Evolutionary conservation across 1,284 basidiomycete genomes (phyloP).

Genomic region (Marasmius oreades): DNA sequence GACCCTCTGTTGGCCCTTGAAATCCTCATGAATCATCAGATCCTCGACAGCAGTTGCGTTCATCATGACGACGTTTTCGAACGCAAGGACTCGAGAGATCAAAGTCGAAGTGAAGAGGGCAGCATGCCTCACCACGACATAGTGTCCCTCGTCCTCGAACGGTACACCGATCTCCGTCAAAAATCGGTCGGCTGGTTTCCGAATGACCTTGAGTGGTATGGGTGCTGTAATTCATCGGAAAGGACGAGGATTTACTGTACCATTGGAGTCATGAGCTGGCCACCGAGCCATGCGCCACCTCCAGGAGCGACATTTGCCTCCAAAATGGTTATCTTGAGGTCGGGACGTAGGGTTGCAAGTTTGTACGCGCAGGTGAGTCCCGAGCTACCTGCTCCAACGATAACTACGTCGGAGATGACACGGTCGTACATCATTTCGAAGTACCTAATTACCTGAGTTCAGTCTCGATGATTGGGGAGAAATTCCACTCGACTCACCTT

Average conservation of each 20-base stretch:
- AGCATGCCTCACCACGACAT: slow-evolving; percentile 80
- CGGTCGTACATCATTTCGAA: slow-evolving; percentile 73
- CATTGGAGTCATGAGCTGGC: slow-evolving; percentile 85
- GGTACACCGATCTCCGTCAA: slow-evolving; percentile 71
- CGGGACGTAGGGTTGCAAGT: slow-evolving; percentile 65
- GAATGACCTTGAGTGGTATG: slow-evolving; percentile 50
- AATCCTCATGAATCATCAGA: slow-evolving; percentile 66
- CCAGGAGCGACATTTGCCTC: slow-evolving; percentile 85
- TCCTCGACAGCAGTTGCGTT: slow-evolving; percentile 80
- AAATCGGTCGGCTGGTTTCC: slow-evolving; percentile 79
- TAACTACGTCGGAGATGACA: slow-evolving; percentile 74
- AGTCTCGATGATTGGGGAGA: slow-evolving; percentile 2
- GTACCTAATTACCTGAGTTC: slow-evolving; percentile 40
- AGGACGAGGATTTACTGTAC: slow-evolving; percentile 27
- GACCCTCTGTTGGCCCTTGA: slow-evolving; percentile 59
- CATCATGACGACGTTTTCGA: slow-evolving; percentile 75
- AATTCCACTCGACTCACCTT: slow-evolving; percentile 37
- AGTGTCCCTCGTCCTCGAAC: slow-evolving; percentile 80
- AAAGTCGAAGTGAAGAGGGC: slow-evolving; percentile 82
- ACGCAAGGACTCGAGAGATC: slow-evolving; percentile 68
- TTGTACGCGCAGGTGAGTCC: slow-evolving; percentile 80
- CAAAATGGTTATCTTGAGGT: slow-evolving; percentile 78
- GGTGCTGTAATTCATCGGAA: background rate
- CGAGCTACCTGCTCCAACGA: slow-evolving; percentile 79
- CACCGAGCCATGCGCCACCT: slow-evolving; percentile 77